phyloP scores from a whole-genome alignment of 1,284 basidiomycete genomes.

The Pisolithus thermaeus region DNA sequence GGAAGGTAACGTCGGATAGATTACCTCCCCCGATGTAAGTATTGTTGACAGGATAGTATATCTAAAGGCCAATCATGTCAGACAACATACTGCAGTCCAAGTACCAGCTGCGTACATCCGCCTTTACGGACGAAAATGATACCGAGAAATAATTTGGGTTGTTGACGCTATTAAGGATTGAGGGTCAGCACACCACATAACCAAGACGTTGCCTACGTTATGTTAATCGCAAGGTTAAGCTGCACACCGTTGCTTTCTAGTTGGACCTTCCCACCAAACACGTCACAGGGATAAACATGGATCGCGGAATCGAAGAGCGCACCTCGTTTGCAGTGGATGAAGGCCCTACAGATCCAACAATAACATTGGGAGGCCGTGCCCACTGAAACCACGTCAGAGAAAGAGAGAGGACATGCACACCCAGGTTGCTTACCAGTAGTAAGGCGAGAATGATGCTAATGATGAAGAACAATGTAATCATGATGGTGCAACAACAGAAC shows the following conservation, averaged over 20 bases:
- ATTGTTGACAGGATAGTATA: constrained; percentile 70
- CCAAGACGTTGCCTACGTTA: constrained; percentile 44
- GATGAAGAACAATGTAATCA: constrained; percentile 59
- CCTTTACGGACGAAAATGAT: constrained; percentile 63
- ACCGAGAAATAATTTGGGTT: constrained; percentile 88
- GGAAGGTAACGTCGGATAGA: constrained; percentile 57
- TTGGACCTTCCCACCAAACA: constrained; percentile 31
- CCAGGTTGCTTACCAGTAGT: constrained; percentile 49
- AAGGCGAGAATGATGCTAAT: constrained; percentile 68
- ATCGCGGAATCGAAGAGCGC: constrained; percentile 16
- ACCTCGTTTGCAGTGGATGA: constrained; percentile 39
- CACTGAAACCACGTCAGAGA: constrained; percentile 46
- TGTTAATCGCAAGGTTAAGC: constrained; percentile 62
- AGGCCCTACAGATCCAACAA: constrained; percentile 51
- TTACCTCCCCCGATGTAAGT: constrained; percentile 61
- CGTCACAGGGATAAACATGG: constrained; percentile 13
- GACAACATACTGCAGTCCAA: constrained; percentile 2
- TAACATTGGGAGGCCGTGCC: constrained; percentile 71
- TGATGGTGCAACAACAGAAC: constrained; percentile 66
- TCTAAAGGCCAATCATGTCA: constrained; percentile 32
- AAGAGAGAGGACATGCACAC: not conserved
- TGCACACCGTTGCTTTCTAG: constrained; percentile 41
- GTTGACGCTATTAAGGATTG: constrained; percentile 46
- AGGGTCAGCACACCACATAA: constrained; percentile 3
- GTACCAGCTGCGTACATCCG: constrained; percentile 39